Evolutionary conservation across 1,284 basidiomycete genomes (phyloP), one percentile per base, ranked within the genome.

Genomic region (Somion occarium): DNA sequence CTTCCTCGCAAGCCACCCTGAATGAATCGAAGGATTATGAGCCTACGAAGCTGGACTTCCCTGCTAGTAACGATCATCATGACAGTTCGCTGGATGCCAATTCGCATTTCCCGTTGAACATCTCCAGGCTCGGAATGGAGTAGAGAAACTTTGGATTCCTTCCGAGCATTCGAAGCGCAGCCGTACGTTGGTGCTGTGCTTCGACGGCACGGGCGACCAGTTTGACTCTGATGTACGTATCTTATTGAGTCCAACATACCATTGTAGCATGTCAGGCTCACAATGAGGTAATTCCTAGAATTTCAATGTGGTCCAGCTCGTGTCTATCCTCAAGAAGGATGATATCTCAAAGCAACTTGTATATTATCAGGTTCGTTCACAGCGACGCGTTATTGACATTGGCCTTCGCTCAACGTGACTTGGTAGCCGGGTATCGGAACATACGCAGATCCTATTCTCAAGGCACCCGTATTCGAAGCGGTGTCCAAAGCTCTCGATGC

Each of bases 281-380:
- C 39, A 25, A 12, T n/a, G n/a, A n/a, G n/a, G 26, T 45, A 11
- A 18, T 46, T 34, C 27, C 19, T 45, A 61, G 57, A 80, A 81
- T 61, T 79, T 78, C 15, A 82, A 81, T 52, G 73, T 82, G 44
- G 74, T 80, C 12, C 69, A 79, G 53, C 62, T 82, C 9, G 73
- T 80, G 43, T 69, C 73, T 3, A 55, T 77, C 47, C 63, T 82
- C 44, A 75, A 77, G 65, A 83, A 80, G 58, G 71, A 76, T 56
- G 75, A 81, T 53, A 62, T 67, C n/a, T 61, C 62, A 24, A 71
- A 77, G 55, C 80, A 82, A 61, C 68, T 81, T 69, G 74, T 79
- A 2, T 81, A 82, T 59, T 81, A 82, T 54, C 79, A 81, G 68
- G 78, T 73, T 45, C 22, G 13, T 24, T 47, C n/a, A n/a, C n/a